Conservation (phyloP, 75 land plant genomes). For the Isoetes taiwanensis region DNA sequence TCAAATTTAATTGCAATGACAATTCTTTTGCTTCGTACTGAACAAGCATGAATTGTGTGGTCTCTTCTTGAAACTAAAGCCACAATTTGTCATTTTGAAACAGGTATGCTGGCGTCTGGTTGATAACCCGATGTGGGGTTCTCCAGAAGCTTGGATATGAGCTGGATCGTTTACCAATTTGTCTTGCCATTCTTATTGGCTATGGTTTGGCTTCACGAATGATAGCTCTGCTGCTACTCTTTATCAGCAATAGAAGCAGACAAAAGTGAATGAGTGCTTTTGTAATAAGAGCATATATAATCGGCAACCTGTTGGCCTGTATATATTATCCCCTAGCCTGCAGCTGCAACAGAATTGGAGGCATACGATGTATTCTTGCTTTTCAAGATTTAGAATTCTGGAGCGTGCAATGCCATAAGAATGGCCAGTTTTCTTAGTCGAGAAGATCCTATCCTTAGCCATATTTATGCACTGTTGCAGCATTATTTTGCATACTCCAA, state of each 20-base stretch:
- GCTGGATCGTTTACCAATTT: conserved; percentile 31
- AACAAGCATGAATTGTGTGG: not conserved
- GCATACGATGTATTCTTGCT: no score
- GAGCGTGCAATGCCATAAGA: no score
- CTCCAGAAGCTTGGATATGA: conserved; percentile 30
- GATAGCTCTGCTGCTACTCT: conserved; percentile 51
- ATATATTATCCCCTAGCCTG: no score
- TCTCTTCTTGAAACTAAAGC: not conserved
- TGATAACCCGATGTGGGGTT: conserved; percentile 57
- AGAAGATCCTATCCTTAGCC: no score
- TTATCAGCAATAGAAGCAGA: conserved; percentile 50
- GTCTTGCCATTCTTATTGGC: conserved; percentile 32
- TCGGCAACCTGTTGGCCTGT: no score
- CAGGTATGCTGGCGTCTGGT: conserved; percentile 87
- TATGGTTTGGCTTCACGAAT: conserved; percentile 44
- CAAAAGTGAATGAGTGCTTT: conserved; percentile 12
- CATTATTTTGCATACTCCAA: no score
- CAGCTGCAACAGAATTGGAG: no score
- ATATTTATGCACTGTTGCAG: no score
- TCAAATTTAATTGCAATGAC: not conserved
- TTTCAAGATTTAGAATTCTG: no score
- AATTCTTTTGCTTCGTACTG: not conserved
- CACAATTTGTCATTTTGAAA: not conserved
- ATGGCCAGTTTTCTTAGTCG: no score
- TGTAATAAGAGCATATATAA: no score